Conservation (phyloP, 768 basidiomycete genomes). For the Leucosporidium creatinivorum region DNA sequence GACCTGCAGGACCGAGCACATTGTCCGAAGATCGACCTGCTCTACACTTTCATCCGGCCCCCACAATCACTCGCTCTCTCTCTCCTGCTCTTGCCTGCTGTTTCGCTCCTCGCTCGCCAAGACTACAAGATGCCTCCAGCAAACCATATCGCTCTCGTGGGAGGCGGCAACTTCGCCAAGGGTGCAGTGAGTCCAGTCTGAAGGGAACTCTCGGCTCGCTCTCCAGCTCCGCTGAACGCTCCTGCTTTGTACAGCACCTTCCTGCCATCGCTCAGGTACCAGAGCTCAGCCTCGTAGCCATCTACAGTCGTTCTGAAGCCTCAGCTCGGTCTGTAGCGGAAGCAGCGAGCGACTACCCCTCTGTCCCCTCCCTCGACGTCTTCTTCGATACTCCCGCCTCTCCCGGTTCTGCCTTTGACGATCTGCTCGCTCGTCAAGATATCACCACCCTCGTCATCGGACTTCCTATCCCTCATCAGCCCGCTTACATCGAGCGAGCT, state of each 20-base stretch:
- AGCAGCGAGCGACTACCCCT: not conserved
- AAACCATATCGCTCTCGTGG: not conserved
- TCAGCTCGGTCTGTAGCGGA: not conserved
- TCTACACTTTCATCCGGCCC: no score
- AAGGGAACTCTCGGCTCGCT: not conserved
- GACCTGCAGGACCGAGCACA: no score
- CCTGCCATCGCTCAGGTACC: not conserved
- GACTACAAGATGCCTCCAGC: not conserved
- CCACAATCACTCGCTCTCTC: no score
- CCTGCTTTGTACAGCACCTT: not conserved
- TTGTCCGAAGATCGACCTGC: no score
- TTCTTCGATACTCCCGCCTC: not conserved
- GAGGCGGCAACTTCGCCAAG: not conserved
- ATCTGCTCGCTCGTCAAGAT: conserved; percentile 58
- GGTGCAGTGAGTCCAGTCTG: not conserved
- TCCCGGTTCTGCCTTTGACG: not conserved
- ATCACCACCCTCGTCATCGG: conserved; percentile 65
- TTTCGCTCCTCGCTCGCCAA: no score
- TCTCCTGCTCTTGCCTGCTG: no score
- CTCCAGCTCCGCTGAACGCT: not conserved
- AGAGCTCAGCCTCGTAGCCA: not conserved
- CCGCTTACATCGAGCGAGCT: conserved; percentile 54
- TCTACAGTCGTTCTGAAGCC: not conserved
- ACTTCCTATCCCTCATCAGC: conserved; percentile 69
- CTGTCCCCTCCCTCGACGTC: not conserved